phyloP scores from a whole-genome alignment of 1,284 basidiomycete genomes.

The Marasmius oreades region DNA sequence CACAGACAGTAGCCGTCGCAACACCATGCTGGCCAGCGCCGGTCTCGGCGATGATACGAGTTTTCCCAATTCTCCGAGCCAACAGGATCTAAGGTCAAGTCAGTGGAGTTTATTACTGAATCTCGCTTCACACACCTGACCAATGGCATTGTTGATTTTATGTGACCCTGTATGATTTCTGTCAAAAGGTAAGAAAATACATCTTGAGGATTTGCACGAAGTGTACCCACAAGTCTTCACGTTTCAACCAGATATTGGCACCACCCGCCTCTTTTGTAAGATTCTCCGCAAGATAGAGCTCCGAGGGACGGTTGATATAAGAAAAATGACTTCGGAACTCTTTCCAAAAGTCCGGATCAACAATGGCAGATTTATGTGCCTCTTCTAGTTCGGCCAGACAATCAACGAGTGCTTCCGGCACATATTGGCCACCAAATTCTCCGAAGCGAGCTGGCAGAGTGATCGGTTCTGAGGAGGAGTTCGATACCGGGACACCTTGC shows the following conservation, averaged over 20 bases:
- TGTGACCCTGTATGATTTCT: slow-evolving; percentile 97
- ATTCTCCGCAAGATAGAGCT: slow-evolving; percentile 73
- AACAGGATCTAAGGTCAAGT: slow-evolving; percentile 70
- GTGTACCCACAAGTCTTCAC: slow-evolving; percentile 84
- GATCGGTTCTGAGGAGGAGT: slow-evolving; percentile 33
- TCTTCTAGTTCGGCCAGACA: slow-evolving; percentile 89
- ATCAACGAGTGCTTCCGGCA: slow-evolving; percentile 92
- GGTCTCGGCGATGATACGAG: slow-evolving; percentile 96
- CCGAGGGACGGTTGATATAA: slow-evolving; percentile 84
- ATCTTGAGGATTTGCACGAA: background rate
- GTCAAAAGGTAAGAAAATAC: slow-evolving; percentile 1
- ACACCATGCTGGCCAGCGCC: slow-evolving; percentile 99
- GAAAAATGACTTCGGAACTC: slow-evolving; percentile 89
- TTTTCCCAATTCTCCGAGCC: slow-evolving; percentile 91
- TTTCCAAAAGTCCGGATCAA: slow-evolving; percentile 90
- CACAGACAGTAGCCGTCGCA: slow-evolving; percentile 97
- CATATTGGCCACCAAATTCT: slow-evolving; percentile 95
- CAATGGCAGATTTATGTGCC: slow-evolving; percentile 83
- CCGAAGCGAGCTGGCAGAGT: slow-evolving; percentile 86
- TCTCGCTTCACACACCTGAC: slow-evolving; percentile 54
- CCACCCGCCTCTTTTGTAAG: slow-evolving; percentile 78
- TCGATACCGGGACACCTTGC: slow-evolving; percentile 22
- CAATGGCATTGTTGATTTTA: slow-evolving; percentile 96
- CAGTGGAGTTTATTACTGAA: background rate
- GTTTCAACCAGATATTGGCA: slow-evolving; percentile 97